phyloP scores from a whole-genome alignment of 2,329 filamentous ascomycete species.

The Trichoderma hamatum region DNA sequence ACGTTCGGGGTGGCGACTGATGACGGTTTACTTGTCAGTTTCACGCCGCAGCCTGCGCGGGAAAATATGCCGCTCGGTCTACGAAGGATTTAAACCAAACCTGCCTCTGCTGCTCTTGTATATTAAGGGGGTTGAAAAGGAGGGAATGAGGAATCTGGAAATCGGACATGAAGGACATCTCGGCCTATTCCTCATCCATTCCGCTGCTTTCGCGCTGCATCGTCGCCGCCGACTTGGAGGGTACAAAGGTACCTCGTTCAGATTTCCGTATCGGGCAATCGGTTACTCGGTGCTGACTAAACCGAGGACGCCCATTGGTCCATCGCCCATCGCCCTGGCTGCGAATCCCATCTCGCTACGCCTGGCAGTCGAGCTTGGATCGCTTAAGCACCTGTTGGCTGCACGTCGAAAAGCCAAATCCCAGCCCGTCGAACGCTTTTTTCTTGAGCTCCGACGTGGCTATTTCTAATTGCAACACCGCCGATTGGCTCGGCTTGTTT shows the following conservation, averaged over 20 bases:
- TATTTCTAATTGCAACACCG: conserved; percentile 22
- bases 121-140: not conserved
- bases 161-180: not conserved
- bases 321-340: not conserved
- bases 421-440: not conserved
- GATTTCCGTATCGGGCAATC: conserved; percentile 14
- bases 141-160: not conserved
- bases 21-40: not conserved
- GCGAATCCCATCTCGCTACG: not conserved
- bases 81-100: not conserved
- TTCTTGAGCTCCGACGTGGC: conserved; percentile 4
- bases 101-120: not conserved
- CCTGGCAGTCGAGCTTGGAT: not conserved
- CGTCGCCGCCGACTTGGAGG: not conserved
- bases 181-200: not conserved
- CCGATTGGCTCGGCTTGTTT: conserved; percentile 26
- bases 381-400: not conserved
- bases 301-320: conserved; percentile 38
- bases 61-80: conserved; percentile 17
- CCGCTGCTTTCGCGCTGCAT: not conserved
- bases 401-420: not conserved
- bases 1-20: not conserved
- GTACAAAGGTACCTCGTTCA: not conserved
- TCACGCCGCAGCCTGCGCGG: not conserved
- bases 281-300: conserved; percentile 41